Percentiles rank a stretch among this genome's conserved stretches.
phyloP scores from a whole-genome alignment of 2,329 filamentous ascomycete genomes.

The Fusarium abutilonis region DNA sequence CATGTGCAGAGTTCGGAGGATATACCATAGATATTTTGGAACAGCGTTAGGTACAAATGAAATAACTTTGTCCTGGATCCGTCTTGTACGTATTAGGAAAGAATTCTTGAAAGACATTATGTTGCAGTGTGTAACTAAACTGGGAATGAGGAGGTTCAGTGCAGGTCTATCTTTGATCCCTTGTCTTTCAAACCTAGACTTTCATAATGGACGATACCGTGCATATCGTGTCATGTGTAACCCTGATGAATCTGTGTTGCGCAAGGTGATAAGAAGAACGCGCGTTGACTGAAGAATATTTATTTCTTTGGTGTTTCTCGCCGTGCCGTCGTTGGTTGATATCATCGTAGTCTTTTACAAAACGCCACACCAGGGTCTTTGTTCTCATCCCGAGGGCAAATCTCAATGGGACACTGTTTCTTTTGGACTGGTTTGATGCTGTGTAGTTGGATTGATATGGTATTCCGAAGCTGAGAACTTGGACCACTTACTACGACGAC shows the following conservation, averaged over 20 bases:
- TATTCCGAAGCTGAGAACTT: slow-evolving; percentile 2
- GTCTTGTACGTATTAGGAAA: background rate
- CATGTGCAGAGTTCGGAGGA: slow-evolving; percentile 28
- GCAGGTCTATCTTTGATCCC: background rate
- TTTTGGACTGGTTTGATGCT: slow-evolving; percentile 1
- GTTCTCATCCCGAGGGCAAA: background rate
- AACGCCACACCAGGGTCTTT: background rate
- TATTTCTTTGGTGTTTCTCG: background rate
- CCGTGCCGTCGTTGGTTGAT: background rate
- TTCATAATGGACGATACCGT: background rate
- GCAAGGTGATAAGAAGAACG: background rate
- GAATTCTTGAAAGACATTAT: background rate
- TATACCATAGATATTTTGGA: slow-evolving; percentile 41
- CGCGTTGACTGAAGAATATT: background rate
- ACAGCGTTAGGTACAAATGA: slow-evolving; percentile 16
- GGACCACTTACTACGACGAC: background rate
- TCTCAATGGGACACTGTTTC: background rate
- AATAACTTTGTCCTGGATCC: background rate
- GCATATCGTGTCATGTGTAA: background rate
- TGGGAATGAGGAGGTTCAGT: background rate
- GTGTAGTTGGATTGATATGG: slow-evolving; percentile 32
- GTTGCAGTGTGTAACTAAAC: background rate
- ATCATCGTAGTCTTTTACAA: background rate
- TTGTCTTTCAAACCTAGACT: background rate
- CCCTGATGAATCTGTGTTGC: background rate